Base-by-base conservation (phyloP, 495 filamentous ascomycete genomes). In the Talaromyces trachyspermus region DNA sequence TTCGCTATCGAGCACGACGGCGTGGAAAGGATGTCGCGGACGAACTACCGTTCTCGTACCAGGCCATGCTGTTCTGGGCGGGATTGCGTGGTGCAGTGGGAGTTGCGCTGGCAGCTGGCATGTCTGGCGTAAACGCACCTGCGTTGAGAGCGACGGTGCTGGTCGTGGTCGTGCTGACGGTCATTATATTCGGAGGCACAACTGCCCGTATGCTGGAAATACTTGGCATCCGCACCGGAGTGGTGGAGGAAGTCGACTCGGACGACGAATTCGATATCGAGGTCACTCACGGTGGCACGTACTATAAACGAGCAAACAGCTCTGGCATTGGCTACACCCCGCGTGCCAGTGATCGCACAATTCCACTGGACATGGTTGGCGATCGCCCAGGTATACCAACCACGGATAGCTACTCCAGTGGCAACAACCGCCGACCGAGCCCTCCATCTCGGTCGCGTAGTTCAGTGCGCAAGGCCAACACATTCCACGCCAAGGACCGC, bases 211-310 rank as follows among this genome's bases (percentile, higher is more conserved):
- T 98, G 92, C 71, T 98, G 22, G 92, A 98, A 62, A 98, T 98
- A 48, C 66, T 95, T 32, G 85, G 86, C 10, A 97, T 98, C 52
- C 77, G 86, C 49, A 98, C 91, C 4, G 94, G 94, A 2, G 92
- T 97, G 12, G 85, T 95, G 2, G 92, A 98, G 55, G 92, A 98
- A 63, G 79, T 94, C 27, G 92, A 98, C 56, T 94, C 86, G 5
- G 92, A 98, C 58, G 92, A 98, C 61, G 92, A 98, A 58, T 98
- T 98, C 54, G 92, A 98, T 58, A 98, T 95, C 47, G 92, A 98
- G 61, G 80, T 86, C 30, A 79, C 88, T 47, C 69, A 76, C 23
- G 81, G 81, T 17, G 84, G 80, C 5, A 83, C 83, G 6, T 92
- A 86, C 60, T 85, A 86, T 62, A 90, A 90, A 63, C 78, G 76